Percentiles rank a stretch among this genome's conserved stretches.
phyloP scores from a whole-genome alignment of 331 rosid genomes.

The Erythrophleum ivorense region DNA sequence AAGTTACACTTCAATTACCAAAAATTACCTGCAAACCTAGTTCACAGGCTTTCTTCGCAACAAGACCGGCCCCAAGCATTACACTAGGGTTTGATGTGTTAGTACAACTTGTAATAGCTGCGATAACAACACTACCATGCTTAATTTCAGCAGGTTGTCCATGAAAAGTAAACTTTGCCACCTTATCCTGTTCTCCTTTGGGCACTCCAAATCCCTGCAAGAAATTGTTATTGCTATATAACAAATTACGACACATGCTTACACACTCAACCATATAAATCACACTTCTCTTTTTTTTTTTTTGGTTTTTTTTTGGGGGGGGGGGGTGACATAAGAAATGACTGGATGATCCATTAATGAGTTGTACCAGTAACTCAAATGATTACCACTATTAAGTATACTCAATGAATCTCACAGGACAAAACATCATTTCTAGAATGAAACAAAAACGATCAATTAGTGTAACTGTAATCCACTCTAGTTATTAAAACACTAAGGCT shows the following conservation, averaged over 20 bases:
- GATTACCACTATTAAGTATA: background rate
- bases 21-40: constrained; percentile 37
- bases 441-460: background rate
- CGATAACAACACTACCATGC: constrained; percentile 44
- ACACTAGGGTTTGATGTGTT: constrained; percentile 47
- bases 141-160: constrained; percentile 35
- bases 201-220: constrained; percentile 42
- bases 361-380: background rate
- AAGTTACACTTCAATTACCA: background rate
- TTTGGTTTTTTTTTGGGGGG: too few species aligned
- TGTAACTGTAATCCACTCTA: background rate
- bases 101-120: constrained; percentile 47
- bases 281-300: background rate
- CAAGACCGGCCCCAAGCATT: constrained; percentile 48
- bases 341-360: background rate
- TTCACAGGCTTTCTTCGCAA: constrained; percentile 43
- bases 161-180: constrained; percentile 40
- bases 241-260: background rate
- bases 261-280: background rate
- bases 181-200: constrained; percentile 38
- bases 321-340: background rate
- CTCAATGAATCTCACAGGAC: background rate
- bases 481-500: background rate
- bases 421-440: background rate
- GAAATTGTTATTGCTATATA: background rate